A percentile compares a stretch with the other conserved stretches of the same genome.
Conservation (phyloP, 2,329 filamentous ascomycete genomes). For the Lasiodiplodia citricola region DNA sequence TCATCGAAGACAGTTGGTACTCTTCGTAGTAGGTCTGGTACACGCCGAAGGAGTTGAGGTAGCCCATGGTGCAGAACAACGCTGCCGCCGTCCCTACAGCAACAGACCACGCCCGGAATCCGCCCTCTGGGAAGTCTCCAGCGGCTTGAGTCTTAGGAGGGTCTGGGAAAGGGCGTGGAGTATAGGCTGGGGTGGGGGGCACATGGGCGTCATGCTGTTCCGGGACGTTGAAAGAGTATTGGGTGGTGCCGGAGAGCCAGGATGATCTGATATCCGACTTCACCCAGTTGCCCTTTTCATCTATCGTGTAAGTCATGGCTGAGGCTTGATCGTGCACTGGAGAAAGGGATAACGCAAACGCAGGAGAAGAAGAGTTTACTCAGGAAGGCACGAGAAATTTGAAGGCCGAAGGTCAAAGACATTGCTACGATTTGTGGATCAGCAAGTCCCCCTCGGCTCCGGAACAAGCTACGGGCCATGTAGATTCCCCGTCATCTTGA, state of each 20-base stretch:
- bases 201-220: background rate
- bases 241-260: background rate
- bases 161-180: background rate
- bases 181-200: background rate
- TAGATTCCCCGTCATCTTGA: background rate
- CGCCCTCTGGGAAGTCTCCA: conserved; percentile 6
- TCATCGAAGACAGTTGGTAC: conserved; percentile 44
- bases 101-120: conserved; percentile 4
- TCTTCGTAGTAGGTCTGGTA: conserved; percentile 56
- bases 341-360: background rate
- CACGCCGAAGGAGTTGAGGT: conserved; percentile 29
- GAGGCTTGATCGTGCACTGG: background rate
- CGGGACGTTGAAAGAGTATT: background rate
- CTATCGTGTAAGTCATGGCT: background rate
- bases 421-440: background rate
- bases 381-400: background rate
- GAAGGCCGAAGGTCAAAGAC: background rate
- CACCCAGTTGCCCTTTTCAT: background rate
- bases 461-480: background rate
- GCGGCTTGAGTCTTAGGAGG: background rate
- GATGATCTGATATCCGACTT: background rate
- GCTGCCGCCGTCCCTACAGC: background rate
- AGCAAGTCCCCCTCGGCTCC: background rate
- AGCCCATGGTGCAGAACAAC: conserved; percentile 13
- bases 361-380: background rate